phyloP scores from a whole-genome alignment of 2,329 filamentous ascomycete genomes.

The Cladosporium sp. region DNA sequence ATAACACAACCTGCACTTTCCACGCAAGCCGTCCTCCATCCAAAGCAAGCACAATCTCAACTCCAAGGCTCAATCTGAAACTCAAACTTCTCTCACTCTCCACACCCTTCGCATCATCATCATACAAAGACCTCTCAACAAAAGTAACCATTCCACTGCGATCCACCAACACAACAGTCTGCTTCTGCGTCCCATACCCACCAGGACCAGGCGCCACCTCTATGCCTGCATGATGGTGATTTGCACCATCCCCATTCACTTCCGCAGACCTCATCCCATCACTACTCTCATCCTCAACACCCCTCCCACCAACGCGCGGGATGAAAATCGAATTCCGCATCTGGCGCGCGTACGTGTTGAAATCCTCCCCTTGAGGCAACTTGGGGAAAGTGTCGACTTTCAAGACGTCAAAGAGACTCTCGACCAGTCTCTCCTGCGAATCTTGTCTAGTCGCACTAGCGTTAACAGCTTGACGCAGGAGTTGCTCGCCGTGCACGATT shows the following conservation, averaged over 20 bases:
- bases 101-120: constrained; percentile 47
- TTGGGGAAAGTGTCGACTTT: constrained; percentile 53
- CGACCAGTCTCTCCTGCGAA: constrained; percentile 48
- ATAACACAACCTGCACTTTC: too few species aligned
- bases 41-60: too few species aligned
- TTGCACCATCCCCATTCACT: constrained; percentile 14
- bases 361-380: constrained; percentile 44
- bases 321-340: constrained; percentile 60
- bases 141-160: constrained; percentile 55
- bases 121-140: constrained; percentile 59
- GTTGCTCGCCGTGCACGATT: constrained; percentile 53
- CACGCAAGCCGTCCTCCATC: too few species aligned
- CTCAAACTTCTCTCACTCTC: constrained; percentile 46
- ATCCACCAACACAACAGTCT: constrained; percentile 57
- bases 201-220: constrained; percentile 33
- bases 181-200: constrained; percentile 62
- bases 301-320: constrained; percentile 50
- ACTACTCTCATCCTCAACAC: constrained; percentile 35
- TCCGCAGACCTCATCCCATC: constrained; percentile 39
- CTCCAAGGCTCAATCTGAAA: constrained; percentile 45
- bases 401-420: constrained; percentile 50
- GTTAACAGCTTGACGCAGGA: constrained; percentile 48
- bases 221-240: constrained; percentile 13
- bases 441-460: constrained; percentile 36
- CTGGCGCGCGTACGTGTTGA: constrained; percentile 53